A percentile compares a stretch with the other conserved stretches of the same genome.
These are phyloP conservation scores for Avena insularis DNA, from an alignment of 176 grass and related monocot genomes.

Conservation along the genomic window DNA sequence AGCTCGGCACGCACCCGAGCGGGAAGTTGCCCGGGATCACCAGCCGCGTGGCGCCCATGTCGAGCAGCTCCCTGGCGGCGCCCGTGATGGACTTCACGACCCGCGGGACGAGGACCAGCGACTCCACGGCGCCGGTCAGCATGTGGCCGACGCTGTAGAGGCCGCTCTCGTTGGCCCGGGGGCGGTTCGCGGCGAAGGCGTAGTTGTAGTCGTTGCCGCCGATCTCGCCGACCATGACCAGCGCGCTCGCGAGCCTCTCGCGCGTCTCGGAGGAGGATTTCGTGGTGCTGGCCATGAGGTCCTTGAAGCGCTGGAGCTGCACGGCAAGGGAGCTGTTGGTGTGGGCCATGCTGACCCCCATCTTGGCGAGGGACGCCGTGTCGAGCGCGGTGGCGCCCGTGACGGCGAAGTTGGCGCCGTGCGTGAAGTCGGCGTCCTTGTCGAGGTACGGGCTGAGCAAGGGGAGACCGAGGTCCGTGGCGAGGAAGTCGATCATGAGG, in stretches of 20 bases:
- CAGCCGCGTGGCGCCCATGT: conserved; percentile 59
- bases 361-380: conserved; percentile 44
- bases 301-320: conserved; percentile 19
- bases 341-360: conserved; percentile 7
- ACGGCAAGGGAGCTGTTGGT: conserved; percentile 14
- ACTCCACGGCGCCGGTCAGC: conserved; percentile 40
- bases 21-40: conserved; percentile 77
- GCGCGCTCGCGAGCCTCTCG: conserved; percentile 34
- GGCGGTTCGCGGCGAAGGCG: conserved; percentile 59
- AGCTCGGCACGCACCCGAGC: conserved; percentile 75
- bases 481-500: conserved; percentile 49
- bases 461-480: conserved; percentile 39
- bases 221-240: conserved; percentile 83
- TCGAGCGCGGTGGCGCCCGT: conserved; percentile 53
- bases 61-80: conserved; percentile 36
- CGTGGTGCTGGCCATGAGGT: conserved; percentile 4
- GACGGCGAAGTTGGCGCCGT: conserved; percentile 63
- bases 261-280: background rate
- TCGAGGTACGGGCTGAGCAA: conserved; percentile 54
- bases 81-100: conserved; percentile 57
- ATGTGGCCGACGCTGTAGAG: conserved; percentile 2
- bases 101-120: conserved; percentile 58
- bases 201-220: conserved; percentile 99
- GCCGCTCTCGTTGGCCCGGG: background rate
- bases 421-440: conserved; percentile 40